These are phyloP conservation scores for Lentinus tigrinus DNA, from an alignment of 768 basidiomycete genomes.

Conservation along the genomic window DNA sequence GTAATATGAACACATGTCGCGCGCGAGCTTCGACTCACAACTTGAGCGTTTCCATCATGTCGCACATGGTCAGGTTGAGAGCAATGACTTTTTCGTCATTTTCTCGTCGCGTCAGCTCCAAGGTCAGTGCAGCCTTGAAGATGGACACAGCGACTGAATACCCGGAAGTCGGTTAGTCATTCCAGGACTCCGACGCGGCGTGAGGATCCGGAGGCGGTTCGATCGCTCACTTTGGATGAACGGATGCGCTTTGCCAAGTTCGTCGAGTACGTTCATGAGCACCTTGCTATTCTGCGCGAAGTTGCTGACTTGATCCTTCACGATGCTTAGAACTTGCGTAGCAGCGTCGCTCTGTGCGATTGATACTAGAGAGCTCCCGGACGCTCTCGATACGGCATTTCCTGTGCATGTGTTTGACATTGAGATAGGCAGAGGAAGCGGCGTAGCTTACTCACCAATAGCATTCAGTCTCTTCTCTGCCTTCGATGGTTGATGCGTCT, in stretches of 20 bases:
- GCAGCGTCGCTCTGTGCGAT: constrained; percentile 1
- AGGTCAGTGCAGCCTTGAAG: constrained; percentile 46
- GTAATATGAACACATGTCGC: too few species aligned
- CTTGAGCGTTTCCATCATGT: constrained; percentile 47
- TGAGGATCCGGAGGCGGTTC: too few species aligned
- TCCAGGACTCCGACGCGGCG: neutral
- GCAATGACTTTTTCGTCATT: constrained; percentile 49
- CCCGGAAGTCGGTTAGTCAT: neutral
- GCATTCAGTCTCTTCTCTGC: neutral
- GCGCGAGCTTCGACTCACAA: constrained; percentile 33
- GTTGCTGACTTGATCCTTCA: constrained; percentile 9
- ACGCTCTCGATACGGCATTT: neutral
- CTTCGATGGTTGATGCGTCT: neutral
- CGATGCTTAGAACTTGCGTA: neutral
- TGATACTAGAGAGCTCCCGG: neutral
- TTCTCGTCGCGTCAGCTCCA: constrained; percentile 47
- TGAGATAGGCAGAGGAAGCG: too few species aligned
- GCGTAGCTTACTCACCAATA: neutral
- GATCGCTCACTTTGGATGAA: constrained; percentile 26
- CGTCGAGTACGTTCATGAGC: constrained; percentile 27
- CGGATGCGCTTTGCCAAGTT: constrained; percentile 26
- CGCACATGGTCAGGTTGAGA: constrained; percentile 49
- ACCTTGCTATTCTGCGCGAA: constrained; percentile 9
- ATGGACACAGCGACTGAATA: constrained; percentile 51
- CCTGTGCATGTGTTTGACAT: neutral